Base-by-base conservation (phyloP, 2,329 filamentous ascomycete species). In the Simplicillium aogashimaense region DNA sequence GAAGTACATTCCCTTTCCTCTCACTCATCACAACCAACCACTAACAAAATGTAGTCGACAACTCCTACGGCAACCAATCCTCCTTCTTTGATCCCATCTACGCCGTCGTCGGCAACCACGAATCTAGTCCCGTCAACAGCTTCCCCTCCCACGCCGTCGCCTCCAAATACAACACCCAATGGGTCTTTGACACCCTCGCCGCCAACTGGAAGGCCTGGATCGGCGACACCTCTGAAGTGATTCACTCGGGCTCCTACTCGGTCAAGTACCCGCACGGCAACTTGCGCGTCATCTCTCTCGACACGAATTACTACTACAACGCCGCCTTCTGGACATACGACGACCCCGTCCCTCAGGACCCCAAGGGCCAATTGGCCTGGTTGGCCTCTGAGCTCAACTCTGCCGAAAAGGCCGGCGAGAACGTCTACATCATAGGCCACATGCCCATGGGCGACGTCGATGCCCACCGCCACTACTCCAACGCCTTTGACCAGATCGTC, bases 231-330 rank as follows among this genome's bases (percentile, higher is more conserved):
- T 53, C 52, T 3, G 57, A 56, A 3, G 58, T 64, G 11, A 51
- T 55, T 25, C 48, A 61, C 31, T 65, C 67, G 31, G 73, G 71
- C 16, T 65, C 61, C 13, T 78, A 76, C 52, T 72, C 73, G 3
- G 56, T 63, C 4, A 69, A 66, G 13, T 81, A 78, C 50, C 60
- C 64, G 7, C 66, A 80, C 47, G 79, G 80, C 7, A 72, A 64
- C 36, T 65, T 82, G 39, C 65, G 72, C 15, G 57, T 79, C 48
- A 76, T 79, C 50, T 76, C 72, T 5, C 60, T 78, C 47, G 77
- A 74, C 59, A 77, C 71, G 13, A 75, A 78, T 51, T 55, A 77
- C 44, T 76, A 70, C 56, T 78, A 78, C 53, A 65, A 63, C n/a
- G 57, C 66, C 44, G 78, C 79, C 59, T 74, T 70, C 52, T 73